These are phyloP conservation scores for Euphrasia confusa DNA, from an alignment of 257 asterid species.

Conservation along the genomic window DNA sequence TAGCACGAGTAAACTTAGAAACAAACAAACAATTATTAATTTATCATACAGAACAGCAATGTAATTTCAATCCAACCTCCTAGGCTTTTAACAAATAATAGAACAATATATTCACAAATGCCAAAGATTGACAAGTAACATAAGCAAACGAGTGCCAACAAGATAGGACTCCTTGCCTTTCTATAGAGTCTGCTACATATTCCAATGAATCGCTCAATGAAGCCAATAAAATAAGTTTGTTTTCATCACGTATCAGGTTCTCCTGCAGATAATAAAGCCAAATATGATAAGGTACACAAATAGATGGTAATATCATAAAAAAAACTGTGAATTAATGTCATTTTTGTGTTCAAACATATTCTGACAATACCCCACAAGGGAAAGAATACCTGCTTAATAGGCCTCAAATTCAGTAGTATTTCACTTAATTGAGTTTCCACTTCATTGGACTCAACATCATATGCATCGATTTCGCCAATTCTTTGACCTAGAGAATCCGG, in stretches of 20 bases:
- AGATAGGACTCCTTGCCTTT: slow-evolving; percentile 56
- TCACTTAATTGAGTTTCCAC: slow-evolving; percentile 75
- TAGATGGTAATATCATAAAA: slow-evolving; percentile 16
- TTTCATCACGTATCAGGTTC: slow-evolving; percentile 92
- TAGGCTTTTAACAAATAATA: not conserved
- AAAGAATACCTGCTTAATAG: slow-evolving; percentile 79
- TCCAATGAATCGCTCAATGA: slow-evolving; percentile 97
- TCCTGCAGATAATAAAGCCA: slow-evolving; percentile 52
- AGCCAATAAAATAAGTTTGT: slow-evolving; percentile 84
- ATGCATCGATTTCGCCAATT: slow-evolving; percentile 37
- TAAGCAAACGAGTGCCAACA: slow-evolving; percentile 21
- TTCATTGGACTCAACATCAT: slow-evolving; percentile 50
- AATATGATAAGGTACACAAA: slow-evolving; percentile 16
- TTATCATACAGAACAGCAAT: slow-evolving; percentile 6
- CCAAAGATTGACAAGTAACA: slow-evolving; percentile 19
- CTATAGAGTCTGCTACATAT: slow-evolving; percentile 91
- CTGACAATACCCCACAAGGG: slow-evolving; percentile 20
- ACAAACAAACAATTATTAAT: slow-evolving; percentile 5
- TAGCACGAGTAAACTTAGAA: slow-evolving; percentile 8
- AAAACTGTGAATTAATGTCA: slow-evolving; percentile 1
- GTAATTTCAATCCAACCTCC: slow-evolving; percentile 5
- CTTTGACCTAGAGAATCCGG: slow-evolving; percentile 55
- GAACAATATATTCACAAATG: not conserved
- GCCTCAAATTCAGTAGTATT: slow-evolving; percentile 68
- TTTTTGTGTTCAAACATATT: slow-evolving; percentile 16